Conservation (phyloP, 23 red algal species). For the Gracilaria gracilis region DNA sequence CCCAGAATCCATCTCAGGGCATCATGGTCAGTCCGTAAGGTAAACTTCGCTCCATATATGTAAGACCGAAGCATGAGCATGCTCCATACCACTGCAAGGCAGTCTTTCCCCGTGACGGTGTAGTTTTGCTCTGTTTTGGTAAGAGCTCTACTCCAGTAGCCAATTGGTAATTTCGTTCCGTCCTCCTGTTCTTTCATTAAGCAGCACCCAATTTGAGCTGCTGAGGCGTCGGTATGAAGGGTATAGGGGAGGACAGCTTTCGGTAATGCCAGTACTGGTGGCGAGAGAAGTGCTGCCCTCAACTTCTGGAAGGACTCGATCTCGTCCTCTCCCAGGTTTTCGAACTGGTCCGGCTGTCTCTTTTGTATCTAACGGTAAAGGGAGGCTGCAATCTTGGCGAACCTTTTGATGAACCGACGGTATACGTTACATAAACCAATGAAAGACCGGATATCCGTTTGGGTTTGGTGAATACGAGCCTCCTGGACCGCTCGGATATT, state of each 20-base stretch:
- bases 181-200: slow-evolving; percentile 15
- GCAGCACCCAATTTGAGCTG: slow-evolving; percentile 23
- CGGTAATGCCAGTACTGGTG: slow-evolving; percentile 24
- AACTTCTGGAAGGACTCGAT: slow-evolving; percentile 17
- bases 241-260: not conserved
- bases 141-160: slow-evolving; percentile 6
- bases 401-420: slow-evolving; percentile 38
- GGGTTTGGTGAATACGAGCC: slow-evolving; percentile 5
- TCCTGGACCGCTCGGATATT: not conserved
- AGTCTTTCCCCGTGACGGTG: not conserved
- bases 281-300: not conserved
- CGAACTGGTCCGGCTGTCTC: not conserved
- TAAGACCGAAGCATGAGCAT: too few relatives aligned
- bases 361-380: not conserved
- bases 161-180: not conserved
- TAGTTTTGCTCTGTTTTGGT: not conserved
- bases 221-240: slow-evolving; percentile 23
- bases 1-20: slow-evolving; percentile 25
- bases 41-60: not conserved
- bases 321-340: not conserved
- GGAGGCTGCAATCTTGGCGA: not conserved
- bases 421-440: slow-evolving; percentile 46
- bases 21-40: not conserved
- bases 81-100: too few relatives aligned
- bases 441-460: slow-evolving; percentile 27